Evolutionary conservation across 306 rosid species (phyloP).

Genomic region (Myrica gale): DNA sequence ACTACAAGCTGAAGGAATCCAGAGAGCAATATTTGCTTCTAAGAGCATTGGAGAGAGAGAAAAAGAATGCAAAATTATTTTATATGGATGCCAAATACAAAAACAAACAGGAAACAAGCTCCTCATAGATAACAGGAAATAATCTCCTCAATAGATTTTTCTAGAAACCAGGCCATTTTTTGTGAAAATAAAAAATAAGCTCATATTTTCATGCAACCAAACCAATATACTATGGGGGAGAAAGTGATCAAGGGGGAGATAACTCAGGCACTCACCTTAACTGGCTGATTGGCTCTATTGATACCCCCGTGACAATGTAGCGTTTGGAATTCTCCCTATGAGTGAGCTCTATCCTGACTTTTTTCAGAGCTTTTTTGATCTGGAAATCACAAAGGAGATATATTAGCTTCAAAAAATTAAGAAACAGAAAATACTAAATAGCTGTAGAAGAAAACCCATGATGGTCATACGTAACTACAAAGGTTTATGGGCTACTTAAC

Average conservation of each 20-base stretch:
- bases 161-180: too few species aligned
- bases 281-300: constrained; percentile 40
- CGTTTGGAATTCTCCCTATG: constrained; percentile 18
- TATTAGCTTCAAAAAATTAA: background rate
- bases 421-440: background rate
- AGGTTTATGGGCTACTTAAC: too few species aligned
- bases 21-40: background rate
- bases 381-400: constrained; percentile 15
- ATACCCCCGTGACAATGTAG: constrained; percentile 43
- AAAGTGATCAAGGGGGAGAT: background rate
- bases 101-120: too few species aligned
- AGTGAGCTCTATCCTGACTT: constrained; percentile 38
- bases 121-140: too few species aligned
- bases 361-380: constrained; percentile 54
- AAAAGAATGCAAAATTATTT: background rate
- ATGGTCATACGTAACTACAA: too few species aligned
- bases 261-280: constrained; percentile 44
- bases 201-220: too few species aligned
- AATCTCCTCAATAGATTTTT: too few species aligned
- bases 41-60: background rate
- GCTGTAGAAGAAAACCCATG: background rate
- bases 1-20: background rate
- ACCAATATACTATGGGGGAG: too few species aligned
- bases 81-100: too few species aligned
- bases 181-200: too few species aligned